A percentile compares a stretch with the other conserved stretches of the same genome.
Evolutionary conservation across 2,329 filamentous ascomycete genomes (phyloP).

Genomic region (Tolypocladium amazonense): DNA sequence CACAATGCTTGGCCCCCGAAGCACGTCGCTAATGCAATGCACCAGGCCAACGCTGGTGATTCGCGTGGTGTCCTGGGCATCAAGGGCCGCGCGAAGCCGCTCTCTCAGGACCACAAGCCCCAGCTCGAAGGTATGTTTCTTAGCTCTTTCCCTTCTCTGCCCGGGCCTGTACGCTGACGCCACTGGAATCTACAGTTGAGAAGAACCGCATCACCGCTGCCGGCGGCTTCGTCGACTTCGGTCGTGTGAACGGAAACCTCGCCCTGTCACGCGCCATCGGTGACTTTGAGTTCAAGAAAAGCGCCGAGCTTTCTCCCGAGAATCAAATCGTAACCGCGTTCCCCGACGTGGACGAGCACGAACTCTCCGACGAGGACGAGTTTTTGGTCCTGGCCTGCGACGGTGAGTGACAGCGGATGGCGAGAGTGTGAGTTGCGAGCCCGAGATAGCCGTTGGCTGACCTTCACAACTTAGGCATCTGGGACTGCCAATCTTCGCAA

Average conservation of each 20-base stretch:
- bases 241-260: slow-evolving; percentile 95
- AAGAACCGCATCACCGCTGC: slow-evolving; percentile 93
- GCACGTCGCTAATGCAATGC: background rate
- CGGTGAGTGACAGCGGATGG: slow-evolving; percentile 44
- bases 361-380: slow-evolving; percentile 86
- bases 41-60: slow-evolving; percentile 89
- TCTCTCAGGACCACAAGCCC: slow-evolving; percentile 99
- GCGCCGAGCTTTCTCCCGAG: slow-evolving; percentile 90
- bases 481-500: slow-evolving; percentile 98
- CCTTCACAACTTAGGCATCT: slow-evolving; percentile 60
- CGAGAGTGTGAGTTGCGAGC: background rate
- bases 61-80: slow-evolving; percentile 91
- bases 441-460: background rate
- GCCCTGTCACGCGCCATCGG: slow-evolving; percentile 94
- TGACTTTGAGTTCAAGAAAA: slow-evolving; percentile 99
- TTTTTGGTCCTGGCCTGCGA: slow-evolving; percentile 91
- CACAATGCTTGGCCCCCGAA: background rate
- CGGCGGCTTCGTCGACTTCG: slow-evolving; percentile 96
- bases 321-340: slow-evolving; percentile 97
- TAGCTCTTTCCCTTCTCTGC: slow-evolving; percentile 1
- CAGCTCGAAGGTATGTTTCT: slow-evolving; percentile 78
- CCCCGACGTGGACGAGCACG: slow-evolving; percentile 87
- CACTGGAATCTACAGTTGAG: slow-evolving; percentile 50
- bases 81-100: slow-evolving; percentile 91
- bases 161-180: slow-evolving; percentile 5